Evolutionary conservation across 345 rosid species (phyloP).

Genomic region (Reutealis trisperma): DNA sequence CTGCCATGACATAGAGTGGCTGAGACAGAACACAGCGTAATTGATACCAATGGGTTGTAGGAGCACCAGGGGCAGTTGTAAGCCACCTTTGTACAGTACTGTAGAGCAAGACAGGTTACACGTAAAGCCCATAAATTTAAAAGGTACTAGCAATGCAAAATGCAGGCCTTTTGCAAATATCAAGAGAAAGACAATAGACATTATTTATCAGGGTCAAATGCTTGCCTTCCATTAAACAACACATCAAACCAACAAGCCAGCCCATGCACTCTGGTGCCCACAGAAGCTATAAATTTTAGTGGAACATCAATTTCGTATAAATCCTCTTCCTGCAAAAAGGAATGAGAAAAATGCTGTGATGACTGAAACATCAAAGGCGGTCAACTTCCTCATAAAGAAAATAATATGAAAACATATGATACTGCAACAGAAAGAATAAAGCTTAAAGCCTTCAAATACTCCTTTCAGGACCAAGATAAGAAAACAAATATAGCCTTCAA

Average conservation of each 20-base stretch:
- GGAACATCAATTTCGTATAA: constrained; percentile 91
- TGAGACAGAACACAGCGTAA: constrained; percentile 91
- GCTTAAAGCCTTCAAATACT: background rate
- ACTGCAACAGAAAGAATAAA: background rate
- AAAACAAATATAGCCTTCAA: background rate
- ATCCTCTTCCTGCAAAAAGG: constrained; percentile 73
- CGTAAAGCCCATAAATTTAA: background rate
- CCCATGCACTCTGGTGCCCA: constrained; percentile 92
- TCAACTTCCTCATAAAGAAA: background rate
- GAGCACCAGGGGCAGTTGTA: constrained; percentile 96
- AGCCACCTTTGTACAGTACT: constrained; percentile 96
- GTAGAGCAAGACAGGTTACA: constrained; percentile 28
- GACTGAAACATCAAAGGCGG: constrained; percentile 14
- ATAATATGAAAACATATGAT: background rate
- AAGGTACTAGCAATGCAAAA: background rate
- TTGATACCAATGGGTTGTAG: constrained; percentile 99
- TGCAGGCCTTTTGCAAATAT: constrained; percentile 11
- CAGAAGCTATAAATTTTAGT: constrained; percentile 71
- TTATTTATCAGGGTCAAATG: background rate
- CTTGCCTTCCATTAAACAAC: constrained; percentile 85
- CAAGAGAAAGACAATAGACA: too few relatives aligned
- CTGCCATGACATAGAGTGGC: constrained; percentile 94
- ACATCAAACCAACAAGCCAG: constrained; percentile 99
- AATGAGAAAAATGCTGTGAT: background rate
- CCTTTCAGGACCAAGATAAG: background rate